Percentiles rank a stretch among this genome's conserved stretches.
Evolutionary conservation across 305 asterid species (phyloP).

Genomic region (Plantago coronopus): DNA sequence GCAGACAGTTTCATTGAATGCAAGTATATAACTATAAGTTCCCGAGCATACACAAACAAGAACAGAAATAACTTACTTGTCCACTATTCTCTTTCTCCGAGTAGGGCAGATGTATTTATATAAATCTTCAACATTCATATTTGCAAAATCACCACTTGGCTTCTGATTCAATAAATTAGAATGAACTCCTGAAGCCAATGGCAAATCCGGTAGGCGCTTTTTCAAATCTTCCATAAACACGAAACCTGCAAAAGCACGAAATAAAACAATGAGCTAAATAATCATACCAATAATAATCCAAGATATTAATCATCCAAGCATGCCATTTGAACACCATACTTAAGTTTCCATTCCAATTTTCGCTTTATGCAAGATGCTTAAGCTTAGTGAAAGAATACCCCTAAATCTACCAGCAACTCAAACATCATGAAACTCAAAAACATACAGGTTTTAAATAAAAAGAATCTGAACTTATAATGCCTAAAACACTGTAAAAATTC

Average conservation of each 20-base stretch:
- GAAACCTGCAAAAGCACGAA: constrained; percentile 45
- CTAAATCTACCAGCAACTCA: too few species aligned
- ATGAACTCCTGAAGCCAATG: constrained; percentile 25
- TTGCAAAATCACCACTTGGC: constrained; percentile 30
- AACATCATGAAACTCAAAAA: too few species aligned
- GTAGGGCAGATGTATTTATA: constrained; percentile 41
- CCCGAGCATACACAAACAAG: background rate
- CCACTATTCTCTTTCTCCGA: constrained; percentile 35
- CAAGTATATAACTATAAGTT: background rate
- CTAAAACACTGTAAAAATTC: too few species aligned
- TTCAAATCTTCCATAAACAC: constrained; percentile 48
- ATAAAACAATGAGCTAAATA: constrained; percentile 1
- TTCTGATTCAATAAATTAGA: constrained; percentile 36
- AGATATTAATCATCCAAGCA: background rate
- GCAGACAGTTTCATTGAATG: too few species aligned
- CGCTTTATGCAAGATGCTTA: too few species aligned
- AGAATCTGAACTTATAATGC: too few species aligned
- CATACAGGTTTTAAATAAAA: too few species aligned
- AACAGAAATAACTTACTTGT: constrained; percentile 39
- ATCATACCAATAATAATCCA: constrained; percentile 1
- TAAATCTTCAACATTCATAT: constrained; percentile 46
- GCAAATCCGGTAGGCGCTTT: constrained; percentile 38
- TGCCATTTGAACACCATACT: background rate
- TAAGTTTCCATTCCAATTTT: too few species aligned
- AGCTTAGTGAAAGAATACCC: too few species aligned